phyloP scores from a whole-genome alignment of 2,329 filamentous ascomycete genomes.

The Drechslerella dactyloides region DNA sequence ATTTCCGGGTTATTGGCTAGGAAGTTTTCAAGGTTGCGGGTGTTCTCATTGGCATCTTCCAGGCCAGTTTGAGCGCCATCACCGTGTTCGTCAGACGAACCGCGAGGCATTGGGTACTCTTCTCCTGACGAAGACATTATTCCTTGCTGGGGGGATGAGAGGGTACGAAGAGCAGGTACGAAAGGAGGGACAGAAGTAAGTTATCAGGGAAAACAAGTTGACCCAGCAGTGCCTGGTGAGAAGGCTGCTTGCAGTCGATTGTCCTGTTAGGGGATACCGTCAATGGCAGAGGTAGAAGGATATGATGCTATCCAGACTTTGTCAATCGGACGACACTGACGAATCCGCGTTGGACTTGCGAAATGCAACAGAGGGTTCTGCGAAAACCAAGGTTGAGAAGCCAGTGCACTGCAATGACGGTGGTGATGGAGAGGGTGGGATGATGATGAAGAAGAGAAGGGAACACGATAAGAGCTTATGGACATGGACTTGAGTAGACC shows the following conservation, averaged over 20 bases:
- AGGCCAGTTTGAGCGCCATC: background rate
- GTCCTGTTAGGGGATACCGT: too few species aligned
- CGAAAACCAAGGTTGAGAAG: background rate
- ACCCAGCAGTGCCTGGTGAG: too few species aligned
- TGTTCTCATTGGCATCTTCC: background rate
- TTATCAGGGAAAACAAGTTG: background rate
- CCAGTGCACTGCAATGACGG: background rate
- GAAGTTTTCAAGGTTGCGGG: background rate
- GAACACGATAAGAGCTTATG: background rate
- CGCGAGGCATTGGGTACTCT: background rate
- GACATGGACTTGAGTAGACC: background rate
- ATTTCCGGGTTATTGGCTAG: background rate
- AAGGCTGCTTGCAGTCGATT: too few species aligned
- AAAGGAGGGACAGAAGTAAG: background rate
- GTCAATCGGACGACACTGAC: background rate
- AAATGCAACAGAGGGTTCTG: background rate
- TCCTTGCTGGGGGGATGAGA: background rate
- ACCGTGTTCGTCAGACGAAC: background rate
- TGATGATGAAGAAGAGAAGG: background rate
- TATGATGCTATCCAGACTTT: background rate
- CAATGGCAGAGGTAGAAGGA: too few species aligned
- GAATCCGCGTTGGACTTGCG: background rate
- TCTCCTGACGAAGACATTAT: background rate
- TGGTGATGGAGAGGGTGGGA: background rate
- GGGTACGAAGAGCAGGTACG: background rate